Conservation (phyloP, 2,329 filamentous ascomycete genomes). For the Botrytis cinerea region DNA sequence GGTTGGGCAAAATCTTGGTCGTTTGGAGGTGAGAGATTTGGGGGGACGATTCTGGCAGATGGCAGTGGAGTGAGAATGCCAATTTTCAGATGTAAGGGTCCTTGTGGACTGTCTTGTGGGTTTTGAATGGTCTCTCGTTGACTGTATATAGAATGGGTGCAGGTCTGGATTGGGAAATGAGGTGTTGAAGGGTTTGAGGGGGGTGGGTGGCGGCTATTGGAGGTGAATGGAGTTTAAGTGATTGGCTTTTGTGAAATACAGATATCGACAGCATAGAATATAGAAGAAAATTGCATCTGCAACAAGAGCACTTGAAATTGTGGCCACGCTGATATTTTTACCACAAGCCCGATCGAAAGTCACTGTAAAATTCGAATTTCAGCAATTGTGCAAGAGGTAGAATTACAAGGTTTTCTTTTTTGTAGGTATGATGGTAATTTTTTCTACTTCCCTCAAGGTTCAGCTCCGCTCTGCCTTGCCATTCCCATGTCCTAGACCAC, state of each 20-base stretch:
- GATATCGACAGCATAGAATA: constrained; percentile 2
- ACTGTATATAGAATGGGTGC: not conserved
- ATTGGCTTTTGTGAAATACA: not conserved
- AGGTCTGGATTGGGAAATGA: not conserved
- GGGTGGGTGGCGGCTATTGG: no score
- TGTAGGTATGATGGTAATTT: not conserved
- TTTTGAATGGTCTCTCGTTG: not conserved
- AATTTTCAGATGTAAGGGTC: constrained; percentile 15
- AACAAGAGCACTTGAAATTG: not conserved
- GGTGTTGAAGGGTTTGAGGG: not conserved
- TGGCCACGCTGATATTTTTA: not conserved
- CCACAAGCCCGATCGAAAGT: not conserved
- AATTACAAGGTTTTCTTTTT: constrained; percentile 8
- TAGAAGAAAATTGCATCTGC: not conserved
- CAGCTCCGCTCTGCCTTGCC: not conserved
- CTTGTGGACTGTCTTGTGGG: constrained; percentile 11
- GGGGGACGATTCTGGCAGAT: constrained; percentile 17
- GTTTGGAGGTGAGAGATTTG: constrained; percentile 20
- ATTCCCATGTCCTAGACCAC: not conserved
- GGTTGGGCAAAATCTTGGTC: constrained; percentile 21
- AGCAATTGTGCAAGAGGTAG: not conserved
- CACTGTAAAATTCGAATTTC: not conserved
- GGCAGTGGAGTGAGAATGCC: constrained; percentile 17
- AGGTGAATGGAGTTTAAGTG: not conserved
- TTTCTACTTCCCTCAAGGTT: not conserved